Conservation (phyloP, 2,329 filamentous ascomycete genomes). For the Ascochyta lentis region DNA sequence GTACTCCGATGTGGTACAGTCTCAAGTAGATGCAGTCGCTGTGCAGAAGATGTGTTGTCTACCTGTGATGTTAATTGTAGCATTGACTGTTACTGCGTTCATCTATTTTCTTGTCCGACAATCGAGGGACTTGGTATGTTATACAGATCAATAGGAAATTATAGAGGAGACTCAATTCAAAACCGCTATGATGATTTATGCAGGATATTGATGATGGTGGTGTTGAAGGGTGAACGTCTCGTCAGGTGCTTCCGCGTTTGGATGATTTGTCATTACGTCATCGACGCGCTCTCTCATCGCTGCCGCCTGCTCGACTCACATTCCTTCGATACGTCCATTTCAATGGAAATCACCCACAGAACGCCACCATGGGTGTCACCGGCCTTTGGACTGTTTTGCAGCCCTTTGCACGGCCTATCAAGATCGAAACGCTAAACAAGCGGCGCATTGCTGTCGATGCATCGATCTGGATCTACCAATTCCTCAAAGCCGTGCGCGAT, state of each 20-base stretch:
- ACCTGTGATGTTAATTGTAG: no score
- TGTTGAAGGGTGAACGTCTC: background rate
- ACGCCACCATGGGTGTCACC: conserved; percentile 84
- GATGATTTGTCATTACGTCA: conserved; percentile 9
- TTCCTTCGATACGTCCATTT: background rate
- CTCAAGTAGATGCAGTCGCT: no score
- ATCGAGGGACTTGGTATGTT: no score
- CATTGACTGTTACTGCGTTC: no score
- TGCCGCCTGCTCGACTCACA: conserved; percentile 2
- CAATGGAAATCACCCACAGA: background rate
- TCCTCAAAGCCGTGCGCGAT: conserved; percentile 97
- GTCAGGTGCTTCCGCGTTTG: conserved; percentile 15
- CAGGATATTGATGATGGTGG: background rate
- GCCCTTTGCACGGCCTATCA: conserved; percentile 93
- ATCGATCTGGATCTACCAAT: conserved; percentile 99
- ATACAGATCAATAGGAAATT: no score
- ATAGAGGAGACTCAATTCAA: no score
- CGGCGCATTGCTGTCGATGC: conserved; percentile 97
- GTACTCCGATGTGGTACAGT: no score
- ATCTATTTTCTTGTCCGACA: no score
- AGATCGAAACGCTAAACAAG: conserved; percentile 93
- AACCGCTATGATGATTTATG: background rate
- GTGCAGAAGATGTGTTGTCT: no score
- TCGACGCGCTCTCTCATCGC: conserved; percentile 6
- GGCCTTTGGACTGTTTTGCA: conserved; percentile 96